Percentiles rank a stretch among this genome's conserved stretches.
Evolutionary conservation across 257 asterid species (phyloP).

Genomic region (Fraxinus excelsior): DNA sequence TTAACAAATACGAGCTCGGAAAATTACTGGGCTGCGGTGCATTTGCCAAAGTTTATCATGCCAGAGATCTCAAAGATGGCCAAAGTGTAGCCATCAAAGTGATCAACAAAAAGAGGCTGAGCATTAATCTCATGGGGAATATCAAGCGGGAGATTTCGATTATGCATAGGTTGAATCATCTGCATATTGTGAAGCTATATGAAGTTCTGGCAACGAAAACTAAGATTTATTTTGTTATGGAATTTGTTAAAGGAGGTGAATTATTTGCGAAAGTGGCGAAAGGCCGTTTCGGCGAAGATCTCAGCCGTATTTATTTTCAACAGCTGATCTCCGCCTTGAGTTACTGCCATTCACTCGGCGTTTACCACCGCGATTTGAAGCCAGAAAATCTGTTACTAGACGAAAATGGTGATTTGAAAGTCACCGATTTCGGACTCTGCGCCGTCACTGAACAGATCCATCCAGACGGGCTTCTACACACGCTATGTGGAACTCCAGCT

Average conservation of each 20-base stretch:
- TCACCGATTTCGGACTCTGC: slow-evolving; percentile 88
- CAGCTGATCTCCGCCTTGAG: slow-evolving; percentile 76
- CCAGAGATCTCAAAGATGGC: slow-evolving; percentile 61
- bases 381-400: slow-evolving; percentile 84
- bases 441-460: slow-evolving; percentile 64
- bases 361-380: slow-evolving; percentile 84
- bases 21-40: slow-evolving; percentile 94
- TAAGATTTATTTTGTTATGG: slow-evolving; percentile 73
- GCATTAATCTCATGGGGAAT: slow-evolving; percentile 33
- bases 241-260: slow-evolving; percentile 87
- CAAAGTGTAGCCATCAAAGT: slow-evolving; percentile 79
- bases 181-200: slow-evolving; percentile 55
- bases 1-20: slow-evolving; percentile 82
- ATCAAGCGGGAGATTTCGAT: slow-evolving; percentile 77
- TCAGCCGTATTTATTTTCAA: slow-evolving; percentile 68
- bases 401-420: slow-evolving; percentile 75
- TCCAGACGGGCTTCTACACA: slow-evolving; percentile 69
- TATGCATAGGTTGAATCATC: slow-evolving; percentile 69
- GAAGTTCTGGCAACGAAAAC: slow-evolving; percentile 80
- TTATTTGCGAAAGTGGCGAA: slow-evolving; percentile 64
- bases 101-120: slow-evolving; percentile 58
- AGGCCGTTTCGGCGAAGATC: slow-evolving; percentile 70
- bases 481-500: slow-evolving; percentile 96
- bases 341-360: slow-evolving; percentile 78
- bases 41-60: slow-evolving; percentile 89